Base-by-base conservation (phyloP, 2,329 filamentous ascomycete genomes). In the Nemania sp. region DNA sequence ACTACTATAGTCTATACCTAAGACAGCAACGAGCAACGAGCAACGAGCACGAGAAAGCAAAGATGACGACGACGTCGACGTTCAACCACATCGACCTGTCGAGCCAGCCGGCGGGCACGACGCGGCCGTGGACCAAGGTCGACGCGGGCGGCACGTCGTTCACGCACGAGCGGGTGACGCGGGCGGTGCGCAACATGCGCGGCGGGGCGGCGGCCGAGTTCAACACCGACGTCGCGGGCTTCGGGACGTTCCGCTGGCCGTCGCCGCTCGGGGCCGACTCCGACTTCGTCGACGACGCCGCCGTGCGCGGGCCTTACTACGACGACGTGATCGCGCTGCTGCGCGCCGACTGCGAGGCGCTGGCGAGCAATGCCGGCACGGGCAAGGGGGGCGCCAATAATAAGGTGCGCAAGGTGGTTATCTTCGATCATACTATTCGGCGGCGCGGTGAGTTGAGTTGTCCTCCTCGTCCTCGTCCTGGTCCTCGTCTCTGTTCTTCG, bases 401-500 rank as follows among this genome's bases (percentile, higher is more conserved):
- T 21, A 56, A 52, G 17, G 64, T 71, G 40, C 64, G 60, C 47
- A 68, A 68, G 59, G 64, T 91, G 11, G 80, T 86, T 60, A 87
- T 90, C 60, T 91, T 91, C 71, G 88, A 91, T 73, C 88, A 91
- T 72, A 90, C 88, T 0, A 87, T 91, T 66, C 82, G 88, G 1
- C 77, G 83, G 6, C 77, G 82, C n/a, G n/a, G n/a, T n/a, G n/a
- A n/a, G n/a, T n/a, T n/a, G n/a, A n/a, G n/a, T n/a, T n/a, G n/a
- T n/a, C n/a, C n/a, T n/a, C n/a, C n/a, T n/a, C n/a, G n/a, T n/a
- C n/a, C n/a, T n/a, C n/a, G n/a, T n/a, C n/a, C n/a, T n/a, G n/a
- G n/a, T n/a, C n/a, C n/a, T n/a, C n/a, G n/a, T n/a, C n/a, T n/a
- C n/a, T n/a, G n/a, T n/a, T n/a, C n/a, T n/a, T n/a, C n/a, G n/a